Percentiles rank a stretch among this genome's conserved stretches.
phyloP scores from a whole-genome alignment of 805 yeast species.

The Metschnikowia peoriensis region DNA sequence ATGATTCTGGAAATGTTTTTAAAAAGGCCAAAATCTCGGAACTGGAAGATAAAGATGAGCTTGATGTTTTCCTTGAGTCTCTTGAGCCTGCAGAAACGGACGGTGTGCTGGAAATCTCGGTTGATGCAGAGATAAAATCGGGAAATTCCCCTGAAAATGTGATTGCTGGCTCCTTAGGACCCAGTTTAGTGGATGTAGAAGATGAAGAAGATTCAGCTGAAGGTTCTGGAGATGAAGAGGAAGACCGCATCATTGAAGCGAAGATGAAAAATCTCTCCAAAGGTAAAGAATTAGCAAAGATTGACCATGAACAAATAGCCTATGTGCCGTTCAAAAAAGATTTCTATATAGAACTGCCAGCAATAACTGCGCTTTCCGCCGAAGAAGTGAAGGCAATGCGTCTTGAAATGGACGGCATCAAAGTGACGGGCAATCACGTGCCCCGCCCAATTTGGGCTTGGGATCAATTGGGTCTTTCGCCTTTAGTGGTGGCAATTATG shows the following conservation, averaged over 20 bases:
- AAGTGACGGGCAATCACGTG: slow-evolving; percentile 55
- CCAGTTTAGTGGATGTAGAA: background rate
- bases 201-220: slow-evolving; percentile 4
- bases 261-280: slow-evolving; percentile 43
- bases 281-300: slow-evolving; percentile 50
- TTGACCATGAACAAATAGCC: slow-evolving; percentile 44
- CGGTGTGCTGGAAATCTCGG: too few relatives aligned
- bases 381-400: slow-evolving; percentile 59
- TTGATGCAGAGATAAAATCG: background rate
- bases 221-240: slow-evolving; percentile 23
- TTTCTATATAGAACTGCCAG: slow-evolving; percentile 63
- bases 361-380: slow-evolving; percentile 44
- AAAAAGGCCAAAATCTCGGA: background rate
- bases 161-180: background rate
- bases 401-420: slow-evolving; percentile 57
- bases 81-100: slow-evolving; percentile 4
- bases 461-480: slow-evolving; percentile 79
- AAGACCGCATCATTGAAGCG: slow-evolving; percentile 33
- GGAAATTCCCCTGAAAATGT: background rate
- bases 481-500: slow-evolving; percentile 52
- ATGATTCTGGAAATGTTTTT: background rate
- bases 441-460: slow-evolving; percentile 72
- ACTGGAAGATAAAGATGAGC: slow-evolving; percentile 21
- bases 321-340: slow-evolving; percentile 56
- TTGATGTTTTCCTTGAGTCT: slow-evolving; percentile 23